Evolutionary conservation across 1,139 yeast genomes (phyloP), one percentile per base, ranked within the genome.

Genomic region (Schwanniomyces etchellsii): DNA sequence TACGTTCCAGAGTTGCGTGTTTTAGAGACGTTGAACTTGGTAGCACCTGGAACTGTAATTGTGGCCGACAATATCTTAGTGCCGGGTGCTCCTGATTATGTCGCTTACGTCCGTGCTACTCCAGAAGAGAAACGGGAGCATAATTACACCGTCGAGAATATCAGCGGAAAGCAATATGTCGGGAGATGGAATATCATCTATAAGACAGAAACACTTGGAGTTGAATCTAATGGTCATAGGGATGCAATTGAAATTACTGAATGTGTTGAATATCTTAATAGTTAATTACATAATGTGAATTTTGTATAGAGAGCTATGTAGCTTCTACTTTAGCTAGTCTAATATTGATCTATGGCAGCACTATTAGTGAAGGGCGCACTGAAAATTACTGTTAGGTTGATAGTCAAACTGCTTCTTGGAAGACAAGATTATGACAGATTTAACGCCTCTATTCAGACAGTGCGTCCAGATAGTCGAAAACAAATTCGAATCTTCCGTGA

Each of bases 381-480:
- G n/a, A n/a, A n/a, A n/a, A n/a, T n/a, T n/a, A n/a, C n/a, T n/a
- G n/a, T n/a, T n/a, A n/a, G n/a, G n/a, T n/a, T n/a, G n/a, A n/a
- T n/a, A n/a, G n/a, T n/a, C n/a, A n/a, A n/a, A n/a, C n/a, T n/a
- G n/a, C n/a, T n/a, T n/a, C n/a, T 18, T 18, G 21, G 12, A 13
- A 23, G 14, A 11, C 9, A 7, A 23, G 14, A 7, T 9, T 9
- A 75, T 75, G 82, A 50, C 74, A 1, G 77, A 77, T 40, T 47
- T 71, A 20, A 77, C 82, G 1, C 72, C 70, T 2, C 46, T 65
- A 14, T 77, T 77, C 46, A 48, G 52, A 22, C 70, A 67, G 38
- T 69, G 77, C 39, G 74, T 74, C 4, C 43, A 49, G 4, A 65
- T 74, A 20, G 64, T 71, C 3, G 58, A 55, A 28, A 43, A 47